Base-by-base conservation (phyloP, 176 grass and related monocot species). In the Bothriochloa decipiens region DNA sequence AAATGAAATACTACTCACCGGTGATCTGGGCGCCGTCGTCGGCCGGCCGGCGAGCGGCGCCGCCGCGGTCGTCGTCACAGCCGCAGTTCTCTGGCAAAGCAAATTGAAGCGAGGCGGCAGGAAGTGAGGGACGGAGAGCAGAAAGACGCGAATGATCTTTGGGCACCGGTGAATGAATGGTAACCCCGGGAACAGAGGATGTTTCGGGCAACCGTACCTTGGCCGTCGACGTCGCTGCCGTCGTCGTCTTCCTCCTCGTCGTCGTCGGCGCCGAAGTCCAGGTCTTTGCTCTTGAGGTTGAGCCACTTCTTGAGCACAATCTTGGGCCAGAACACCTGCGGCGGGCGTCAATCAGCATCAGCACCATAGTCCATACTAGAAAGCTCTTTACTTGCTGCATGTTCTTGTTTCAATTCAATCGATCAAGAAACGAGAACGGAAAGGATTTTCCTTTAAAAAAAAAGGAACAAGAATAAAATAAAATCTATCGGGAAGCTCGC, bases 291-390 rank as follows among this genome's bases (percentile, higher is more conserved):
- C 74, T 78, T 29, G 67, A 93, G 83, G 87, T 98, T 94, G 39
- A 98, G 93, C 96, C 89, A 98, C 75, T 98, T 98, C 96, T 89
- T 98, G 7, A 98, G 91, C 70, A 98, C 91, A 1, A 89, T 32
- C 85, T 92, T 92, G 1, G 96, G 96, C 93, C 96, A 92, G 75
- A 92, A 95, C 42, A 82, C 85, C 93, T 98, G 28, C n/a, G 29
- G 49, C 32, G 27, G 27, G 8, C 17, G 6, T 26, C 32, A 50
- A 57, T 77, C 57, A 29, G 57, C 35, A 37, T 46, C 75, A 7
- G 39, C 39, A 40, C 5, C 39, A 39, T 4, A 39, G 37, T 39
- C 3, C n/a, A n/a, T n/a, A n/a, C n/a, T n/a, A n/a, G n/a, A n/a
- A n/a, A n/a, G n/a, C n/a, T n/a, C n/a, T n/a, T n/a, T n/a, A n/a